Conservation (phyloP, 257 asterid species). For the Scutellaria barbata region DNA sequence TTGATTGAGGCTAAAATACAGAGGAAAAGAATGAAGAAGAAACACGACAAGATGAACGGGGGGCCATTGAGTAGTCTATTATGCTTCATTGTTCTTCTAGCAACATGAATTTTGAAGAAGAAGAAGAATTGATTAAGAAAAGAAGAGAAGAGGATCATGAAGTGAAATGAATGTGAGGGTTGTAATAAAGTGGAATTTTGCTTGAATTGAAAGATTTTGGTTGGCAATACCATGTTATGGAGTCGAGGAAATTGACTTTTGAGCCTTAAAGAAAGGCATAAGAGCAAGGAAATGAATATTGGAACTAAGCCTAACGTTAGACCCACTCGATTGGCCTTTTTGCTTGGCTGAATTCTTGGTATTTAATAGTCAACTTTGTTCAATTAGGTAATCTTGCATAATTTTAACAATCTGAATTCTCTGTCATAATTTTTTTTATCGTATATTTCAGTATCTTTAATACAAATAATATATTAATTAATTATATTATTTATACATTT, state of each 20-base stretch:
- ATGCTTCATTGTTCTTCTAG: constrained; percentile 48
- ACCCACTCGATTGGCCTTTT: constrained; percentile 35
- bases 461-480: too few relatives aligned
- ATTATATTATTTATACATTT: too few relatives aligned
- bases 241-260: constrained; percentile 55
- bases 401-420: constrained; percentile 8
- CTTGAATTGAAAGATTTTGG: constrained; percentile 54
- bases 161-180: constrained; percentile 29
- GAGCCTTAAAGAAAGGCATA: constrained; percentile 43
- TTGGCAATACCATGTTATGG: constrained; percentile 47
- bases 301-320: constrained; percentile 50
- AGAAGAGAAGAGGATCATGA: constrained; percentile 10
- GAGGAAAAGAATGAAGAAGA: constrained; percentile 68
- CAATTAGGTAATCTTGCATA: constrained; percentile 50
- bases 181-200: constrained; percentile 39
- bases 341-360: constrained; percentile 27
- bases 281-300: constrained; percentile 31
- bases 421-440: too few relatives aligned
- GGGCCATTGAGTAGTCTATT: constrained; percentile 40
- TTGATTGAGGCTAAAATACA: constrained; percentile 71
- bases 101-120: constrained; percentile 30
- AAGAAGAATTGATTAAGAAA: background rate
- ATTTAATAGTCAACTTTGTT: constrained; percentile 33
- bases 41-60: constrained; percentile 56
- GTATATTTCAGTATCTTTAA: too few relatives aligned